A percentile compares a stretch with the other conserved stretches of the same genome.
phyloP scores from a whole-genome alignment of 2,329 filamentous ascomycete species.

The Hymenoscyphus albidus region DNA sequence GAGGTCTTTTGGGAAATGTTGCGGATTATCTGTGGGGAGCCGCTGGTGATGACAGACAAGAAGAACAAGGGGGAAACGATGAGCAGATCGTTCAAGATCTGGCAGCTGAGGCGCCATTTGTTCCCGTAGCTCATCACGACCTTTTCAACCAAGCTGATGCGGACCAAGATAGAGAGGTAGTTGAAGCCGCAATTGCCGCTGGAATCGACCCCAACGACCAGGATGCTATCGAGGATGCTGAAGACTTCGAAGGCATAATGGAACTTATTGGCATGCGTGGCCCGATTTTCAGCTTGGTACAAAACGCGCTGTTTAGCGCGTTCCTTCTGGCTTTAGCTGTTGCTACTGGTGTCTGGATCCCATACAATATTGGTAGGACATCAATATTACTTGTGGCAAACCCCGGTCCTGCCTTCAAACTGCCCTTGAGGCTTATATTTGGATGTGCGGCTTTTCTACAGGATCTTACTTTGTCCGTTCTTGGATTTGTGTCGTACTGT shows the following conservation, averaged over 20 bases:
- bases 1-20: slow-evolving; percentile 42
- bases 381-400: slow-evolving; percentile 76
- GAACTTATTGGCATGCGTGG: slow-evolving; percentile 96
- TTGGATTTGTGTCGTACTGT: slow-evolving; percentile 50
- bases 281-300: slow-evolving; percentile 80
- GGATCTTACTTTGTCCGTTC: slow-evolving; percentile 64
- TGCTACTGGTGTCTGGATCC: slow-evolving; percentile 79
- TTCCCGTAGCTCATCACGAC: slow-evolving; percentile 39
- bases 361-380: slow-evolving; percentile 87
- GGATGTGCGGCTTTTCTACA: slow-evolving; percentile 74
- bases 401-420: slow-evolving; percentile 63
- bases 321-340: slow-evolving; percentile 86
- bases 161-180: slow-evolving; percentile 53
- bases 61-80: slow-evolving; percentile 48
- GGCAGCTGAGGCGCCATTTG: slow-evolving; percentile 57
- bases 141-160: slow-evolving; percentile 24
- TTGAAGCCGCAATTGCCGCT: slow-evolving; percentile 61
- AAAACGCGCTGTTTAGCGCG: slow-evolving; percentile 92
- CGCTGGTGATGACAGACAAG: slow-evolving; percentile 42
- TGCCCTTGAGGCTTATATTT: slow-evolving; percentile 70
- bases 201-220: slow-evolving; percentile 73
- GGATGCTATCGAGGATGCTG: slow-evolving; percentile 76
- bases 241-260: slow-evolving; percentile 94
- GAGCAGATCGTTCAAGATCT: slow-evolving; percentile 58
- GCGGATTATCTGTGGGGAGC: slow-evolving; percentile 62